A percentile compares a stretch with the other conserved stretches of the same genome.
phyloP scores from a whole-genome alignment of 345 rosid genomes.

The Citrus trifoliata region DNA sequence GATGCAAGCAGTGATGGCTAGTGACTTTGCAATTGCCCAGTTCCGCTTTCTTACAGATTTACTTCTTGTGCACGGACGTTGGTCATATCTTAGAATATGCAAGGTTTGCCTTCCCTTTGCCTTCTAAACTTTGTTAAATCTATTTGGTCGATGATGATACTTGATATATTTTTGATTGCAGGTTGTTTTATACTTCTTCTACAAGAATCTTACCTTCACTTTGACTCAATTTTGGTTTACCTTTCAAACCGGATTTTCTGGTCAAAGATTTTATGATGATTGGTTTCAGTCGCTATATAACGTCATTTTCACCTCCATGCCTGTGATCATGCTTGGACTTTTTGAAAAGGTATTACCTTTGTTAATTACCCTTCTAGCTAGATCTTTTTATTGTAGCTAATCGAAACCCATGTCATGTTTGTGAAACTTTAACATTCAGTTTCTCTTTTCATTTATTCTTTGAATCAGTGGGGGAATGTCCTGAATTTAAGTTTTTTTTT shows the following conservation, averaged over 20 bases:
- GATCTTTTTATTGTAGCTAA: background rate
- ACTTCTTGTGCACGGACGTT: slow-evolving; percentile 98
- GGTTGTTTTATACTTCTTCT: slow-evolving; percentile 98
- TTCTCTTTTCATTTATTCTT: background rate
- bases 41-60: slow-evolving; percentile 90
- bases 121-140: slow-evolving; percentile 10
- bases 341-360: slow-evolving; percentile 75
- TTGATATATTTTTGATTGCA: slow-evolving; percentile 37
- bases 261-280: slow-evolving; percentile 98
- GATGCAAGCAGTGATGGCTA: slow-evolving; percentile 99
- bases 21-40: slow-evolving; percentile 99
- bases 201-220: slow-evolving; percentile 97
- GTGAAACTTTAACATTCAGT: background rate
- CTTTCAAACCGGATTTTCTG: slow-evolving; percentile 96
- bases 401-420: background rate
- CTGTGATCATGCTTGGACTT: slow-evolving; percentile 90
- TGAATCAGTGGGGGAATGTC: background rate
- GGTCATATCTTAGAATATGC: slow-evolving; percentile 98
- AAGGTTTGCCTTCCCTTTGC: slow-evolving; percentile 49
- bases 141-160: slow-evolving; percentile 12
- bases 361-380: background rate
- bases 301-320: slow-evolving; percentile 90
- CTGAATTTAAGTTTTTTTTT: slow-evolving; percentile 8
- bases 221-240: slow-evolving; percentile 99
- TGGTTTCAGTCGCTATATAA: slow-evolving; percentile 98